phyloP scores from a whole-genome alignment of 139 green algal genomes.

The Chlamydomonas sp. region DNA sequence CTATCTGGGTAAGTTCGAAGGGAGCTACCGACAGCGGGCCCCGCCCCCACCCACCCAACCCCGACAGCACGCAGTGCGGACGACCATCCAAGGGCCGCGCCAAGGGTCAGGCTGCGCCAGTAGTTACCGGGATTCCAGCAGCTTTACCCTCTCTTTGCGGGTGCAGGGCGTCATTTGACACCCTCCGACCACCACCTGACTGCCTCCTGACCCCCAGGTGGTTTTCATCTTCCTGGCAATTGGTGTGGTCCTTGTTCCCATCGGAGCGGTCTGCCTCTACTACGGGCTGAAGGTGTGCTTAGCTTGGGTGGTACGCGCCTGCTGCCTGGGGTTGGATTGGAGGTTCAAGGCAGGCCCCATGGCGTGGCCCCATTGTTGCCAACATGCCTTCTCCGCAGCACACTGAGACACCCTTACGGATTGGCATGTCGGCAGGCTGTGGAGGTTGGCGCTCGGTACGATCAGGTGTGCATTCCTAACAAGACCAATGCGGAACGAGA shows the following conservation, averaged over 20 bases:
- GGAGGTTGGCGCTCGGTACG: constrained; percentile 19
- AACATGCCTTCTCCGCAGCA: not conserved
- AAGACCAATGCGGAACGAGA: constrained; percentile 8
- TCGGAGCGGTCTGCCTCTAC: constrained; percentile 71
- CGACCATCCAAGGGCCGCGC: too few species aligned
- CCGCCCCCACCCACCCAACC: not conserved
- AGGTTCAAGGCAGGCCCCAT: not conserved
- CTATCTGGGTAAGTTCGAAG: constrained; percentile 64
- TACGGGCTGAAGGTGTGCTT: constrained; percentile 55
- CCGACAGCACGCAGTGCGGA: too few species aligned
- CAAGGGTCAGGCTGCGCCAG: too few species aligned
- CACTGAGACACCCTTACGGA: not conserved
- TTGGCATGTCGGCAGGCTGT: not conserved
- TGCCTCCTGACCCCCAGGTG: constrained; percentile 45
- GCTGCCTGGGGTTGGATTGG: not conserved
- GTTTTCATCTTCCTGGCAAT: constrained; percentile 77
- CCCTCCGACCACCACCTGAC: not conserved
- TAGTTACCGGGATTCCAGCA: too few species aligned
- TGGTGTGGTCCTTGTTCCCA: constrained; percentile 76
- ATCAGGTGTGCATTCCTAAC: constrained; percentile 12
- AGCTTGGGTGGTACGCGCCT: not conserved
- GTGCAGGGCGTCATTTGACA: not conserved
- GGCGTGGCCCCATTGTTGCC: too few species aligned
- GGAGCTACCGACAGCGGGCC: not conserved
- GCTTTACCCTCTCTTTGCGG: too few species aligned